Evolutionary conservation across 2,329 filamentous ascomycete species (phyloP).

Genomic region (Penicillium olsonii): DNA sequence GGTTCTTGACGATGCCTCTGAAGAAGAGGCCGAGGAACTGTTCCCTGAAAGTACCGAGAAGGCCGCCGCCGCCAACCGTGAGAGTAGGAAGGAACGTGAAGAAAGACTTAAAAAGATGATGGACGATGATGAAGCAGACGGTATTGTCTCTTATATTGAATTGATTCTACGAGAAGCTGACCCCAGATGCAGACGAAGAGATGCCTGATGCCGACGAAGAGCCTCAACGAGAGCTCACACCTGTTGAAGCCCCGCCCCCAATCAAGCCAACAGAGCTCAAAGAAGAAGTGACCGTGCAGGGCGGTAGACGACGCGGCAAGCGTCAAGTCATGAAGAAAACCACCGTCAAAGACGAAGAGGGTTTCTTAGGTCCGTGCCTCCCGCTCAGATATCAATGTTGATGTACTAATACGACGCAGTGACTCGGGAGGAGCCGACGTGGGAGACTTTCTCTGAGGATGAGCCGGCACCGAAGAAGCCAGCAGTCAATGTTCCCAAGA

Average conservation of each 20-base stretch:
- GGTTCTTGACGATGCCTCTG: slow-evolving; percentile 57
- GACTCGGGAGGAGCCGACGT: slow-evolving; percentile 78
- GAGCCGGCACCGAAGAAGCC: slow-evolving; percentile 60
- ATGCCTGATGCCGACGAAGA: slow-evolving; percentile 57
- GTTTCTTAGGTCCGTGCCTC: slow-evolving; percentile 69
- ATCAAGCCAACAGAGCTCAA: slow-evolving; percentile 52
- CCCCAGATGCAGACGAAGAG: slow-evolving; percentile 51
- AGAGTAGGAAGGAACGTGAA: slow-evolving; percentile 63
- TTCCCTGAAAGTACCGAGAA: slow-evolving; percentile 45
- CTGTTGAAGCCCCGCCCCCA: slow-evolving; percentile 35
- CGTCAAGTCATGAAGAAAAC: slow-evolving; percentile 85
- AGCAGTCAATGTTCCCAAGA: slow-evolving; percentile 47
- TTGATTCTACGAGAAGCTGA: slow-evolving; percentile 26
- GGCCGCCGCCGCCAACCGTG: slow-evolving; percentile 41
- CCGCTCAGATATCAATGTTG: neutral
- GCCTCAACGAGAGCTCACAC: slow-evolving; percentile 38
- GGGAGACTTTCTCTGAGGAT: slow-evolving; percentile 94
- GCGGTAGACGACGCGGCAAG: slow-evolving; percentile 72
- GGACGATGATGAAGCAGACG: slow-evolving; percentile 55
- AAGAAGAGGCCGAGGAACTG: slow-evolving; percentile 57
- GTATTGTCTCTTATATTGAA: slow-evolving; percentile 42
- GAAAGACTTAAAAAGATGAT: slow-evolving; percentile 72
- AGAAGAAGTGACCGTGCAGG: slow-evolving; percentile 55
- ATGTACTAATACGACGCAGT: slow-evolving; percentile 55
- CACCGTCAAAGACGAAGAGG: slow-evolving; percentile 82